Percentiles rank a stretch among this genome's conserved stretches.
These are phyloP conservation scores for Datisca glomerata DNA, from an alignment of 306 rosid species.

Conservation along the genomic window DNA sequence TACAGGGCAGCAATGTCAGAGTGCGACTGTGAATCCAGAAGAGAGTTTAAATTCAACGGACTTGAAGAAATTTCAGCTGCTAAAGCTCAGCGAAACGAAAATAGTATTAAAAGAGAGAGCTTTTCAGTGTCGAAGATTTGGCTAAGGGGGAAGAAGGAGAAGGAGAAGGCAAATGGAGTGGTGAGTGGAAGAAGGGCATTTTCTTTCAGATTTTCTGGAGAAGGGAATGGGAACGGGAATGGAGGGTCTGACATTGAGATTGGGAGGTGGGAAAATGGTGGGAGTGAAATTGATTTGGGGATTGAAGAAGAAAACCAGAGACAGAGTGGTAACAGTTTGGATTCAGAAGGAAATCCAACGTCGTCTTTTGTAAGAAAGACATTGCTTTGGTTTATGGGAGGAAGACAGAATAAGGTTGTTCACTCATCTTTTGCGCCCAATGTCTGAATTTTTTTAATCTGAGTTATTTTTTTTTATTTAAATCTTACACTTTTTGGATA, in stretches of 20 bases:
- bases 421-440: slow-evolving; percentile 52
- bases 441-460: slow-evolving; percentile 4
- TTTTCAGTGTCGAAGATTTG: slow-evolving; percentile 79
- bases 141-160: slow-evolving; percentile 57
- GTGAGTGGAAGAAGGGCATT: slow-evolving; percentile 50
- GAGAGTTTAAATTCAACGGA: slow-evolving; percentile 56
- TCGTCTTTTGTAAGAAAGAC: slow-evolving; percentile 86
- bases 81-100: slow-evolving; percentile 11
- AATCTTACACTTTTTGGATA: no score
- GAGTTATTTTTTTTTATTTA: no score
- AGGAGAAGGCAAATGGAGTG: no score
- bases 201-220: slow-evolving; percentile 54
- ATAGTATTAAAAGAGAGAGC: slow-evolving; percentile 45
- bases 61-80: slow-evolving; percentile 23
- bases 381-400: slow-evolving; percentile 84
- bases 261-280: slow-evolving; percentile 23
- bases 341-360: slow-evolving; percentile 58
- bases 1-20: slow-evolving; percentile 71
- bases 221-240: no score
- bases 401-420: slow-evolving; percentile 79
- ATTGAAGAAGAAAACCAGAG: slow-evolving; percentile 54
- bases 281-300: no score
- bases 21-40: slow-evolving; percentile 63
- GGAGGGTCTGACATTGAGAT: no score
- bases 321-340: slow-evolving; percentile 63